phyloP scores from a whole-genome alignment of 202 grass and related monocot genomes.

The Carex sylvatica region DNA sequence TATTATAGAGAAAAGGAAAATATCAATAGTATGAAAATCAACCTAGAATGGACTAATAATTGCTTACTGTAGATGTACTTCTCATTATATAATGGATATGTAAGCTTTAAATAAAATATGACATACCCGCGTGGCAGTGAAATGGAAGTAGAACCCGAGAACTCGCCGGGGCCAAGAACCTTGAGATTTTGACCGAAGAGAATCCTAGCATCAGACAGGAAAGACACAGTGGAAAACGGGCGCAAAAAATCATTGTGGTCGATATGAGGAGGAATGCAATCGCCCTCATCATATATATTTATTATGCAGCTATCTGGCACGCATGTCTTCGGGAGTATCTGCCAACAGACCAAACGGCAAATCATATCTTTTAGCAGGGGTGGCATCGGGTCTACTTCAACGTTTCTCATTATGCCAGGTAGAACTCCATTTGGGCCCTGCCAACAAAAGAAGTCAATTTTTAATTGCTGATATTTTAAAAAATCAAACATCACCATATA shows the following conservation, averaged over 20 bases:
- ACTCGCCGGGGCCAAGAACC: constrained; percentile 31
- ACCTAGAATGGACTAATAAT: neutral
- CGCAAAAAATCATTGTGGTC: constrained; percentile 52
- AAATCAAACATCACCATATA: neutral
- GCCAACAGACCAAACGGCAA: constrained; percentile 30
- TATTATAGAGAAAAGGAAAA: neutral
- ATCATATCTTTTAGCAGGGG: constrained; percentile 34
- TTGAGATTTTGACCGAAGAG: constrained; percentile 33
- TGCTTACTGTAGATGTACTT: neutral
- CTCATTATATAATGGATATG: neutral
- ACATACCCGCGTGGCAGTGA: constrained; percentile 26
- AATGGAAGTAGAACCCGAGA: constrained; percentile 25
- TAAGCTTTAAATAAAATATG: neutral
- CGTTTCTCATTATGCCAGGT: constrained; percentile 45
- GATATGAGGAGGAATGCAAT: constrained; percentile 69
- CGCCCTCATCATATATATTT: constrained; percentile 51
- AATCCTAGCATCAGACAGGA: constrained; percentile 52
- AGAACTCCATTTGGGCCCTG: constrained; percentile 44
- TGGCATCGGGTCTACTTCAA: constrained; percentile 42
- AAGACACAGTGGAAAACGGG: constrained; percentile 57
- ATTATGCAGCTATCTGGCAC: constrained; percentile 65
- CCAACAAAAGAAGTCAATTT: neutral
- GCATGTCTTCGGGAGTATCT: constrained; percentile 33
- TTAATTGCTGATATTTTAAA: neutral
- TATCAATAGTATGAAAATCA: neutral